Conservation (phyloP, 176 grass and related monocot genomes). For the Melocanna baccifera region DNA sequence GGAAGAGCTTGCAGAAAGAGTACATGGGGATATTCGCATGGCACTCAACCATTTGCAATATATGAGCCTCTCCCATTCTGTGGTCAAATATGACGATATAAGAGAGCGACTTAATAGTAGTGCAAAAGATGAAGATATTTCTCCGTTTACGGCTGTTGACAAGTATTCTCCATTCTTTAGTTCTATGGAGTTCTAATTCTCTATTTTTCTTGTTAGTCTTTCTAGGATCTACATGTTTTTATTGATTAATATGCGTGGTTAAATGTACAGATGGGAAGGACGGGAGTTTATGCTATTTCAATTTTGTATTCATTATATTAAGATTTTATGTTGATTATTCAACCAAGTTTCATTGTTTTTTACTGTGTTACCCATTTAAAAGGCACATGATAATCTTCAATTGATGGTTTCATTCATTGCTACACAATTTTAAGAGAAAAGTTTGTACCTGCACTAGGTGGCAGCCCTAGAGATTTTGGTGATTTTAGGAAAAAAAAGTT, state of each 20-base stretch:
- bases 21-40: constrained; percentile 97
- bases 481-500: not conserved
- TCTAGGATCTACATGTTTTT: not conserved
- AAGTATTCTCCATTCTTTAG: constrained; percentile 61
- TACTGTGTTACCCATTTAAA: not conserved
- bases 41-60: constrained; percentile 99
- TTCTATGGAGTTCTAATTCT: not conserved
- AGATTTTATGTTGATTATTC: not conserved
- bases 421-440: not conserved
- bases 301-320: not conserved
- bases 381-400: not conserved
- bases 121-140: constrained; percentile 99
- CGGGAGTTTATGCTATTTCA: not conserved
- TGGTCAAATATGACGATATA: constrained; percentile 99
- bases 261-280: constrained; percentile 11
- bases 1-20: constrained; percentile 99
- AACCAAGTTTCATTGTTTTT: not conserved
- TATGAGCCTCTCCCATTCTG: constrained; percentile 85
- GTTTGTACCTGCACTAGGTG: not conserved
- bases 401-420: constrained; percentile 13
- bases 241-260: not conserved
- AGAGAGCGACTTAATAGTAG: constrained; percentile 81
- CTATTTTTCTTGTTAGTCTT: not conserved
- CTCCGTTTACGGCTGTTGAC: constrained; percentile 94
- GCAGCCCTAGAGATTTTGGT: not conserved